A percentile compares a stretch with the other conserved stretches of the same genome.
Conservation (phyloP, 208 protist species). For the Strigomonas oncopelti region DNA sequence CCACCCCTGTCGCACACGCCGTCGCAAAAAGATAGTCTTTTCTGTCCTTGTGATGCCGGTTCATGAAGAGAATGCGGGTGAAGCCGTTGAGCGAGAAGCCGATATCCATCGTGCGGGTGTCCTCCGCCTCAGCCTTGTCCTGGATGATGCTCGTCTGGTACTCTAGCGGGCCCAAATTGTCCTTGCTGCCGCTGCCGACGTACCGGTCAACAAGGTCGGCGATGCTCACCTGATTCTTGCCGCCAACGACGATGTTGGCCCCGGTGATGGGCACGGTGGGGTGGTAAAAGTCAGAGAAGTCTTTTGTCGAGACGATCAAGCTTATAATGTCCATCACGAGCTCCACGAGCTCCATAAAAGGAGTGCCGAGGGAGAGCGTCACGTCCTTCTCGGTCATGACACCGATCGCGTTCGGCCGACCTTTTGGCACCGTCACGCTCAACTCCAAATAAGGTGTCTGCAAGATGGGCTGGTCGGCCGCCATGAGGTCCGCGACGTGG, state of each 20-base stretch:
- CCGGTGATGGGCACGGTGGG: not conserved
- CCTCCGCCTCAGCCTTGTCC: slow-evolving; percentile 25
- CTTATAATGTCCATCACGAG: slow-evolving; percentile 76
- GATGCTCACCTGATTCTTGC: not conserved
- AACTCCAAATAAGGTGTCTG: slow-evolving; percentile 2
- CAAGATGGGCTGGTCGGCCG: slow-evolving; percentile 47
- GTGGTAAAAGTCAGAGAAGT: slow-evolving; percentile 6
- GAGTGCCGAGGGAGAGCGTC: slow-evolving; percentile 56
- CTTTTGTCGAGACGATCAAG: slow-evolving; percentile 28
- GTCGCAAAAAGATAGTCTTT: slow-evolving; percentile 55
- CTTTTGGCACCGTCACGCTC: slow-evolving; percentile 19
- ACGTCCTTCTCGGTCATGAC: slow-evolving; percentile 32
- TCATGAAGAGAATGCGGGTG: slow-evolving; percentile 51
- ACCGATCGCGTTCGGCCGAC: slow-evolving; percentile 35
- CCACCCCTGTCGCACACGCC: slow-evolving; percentile 38
- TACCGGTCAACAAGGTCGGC: not conserved
- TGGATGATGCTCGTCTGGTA: slow-evolving; percentile 32
- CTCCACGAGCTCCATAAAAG: slow-evolving; percentile 77
- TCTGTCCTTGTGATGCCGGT: slow-evolving; percentile 31
- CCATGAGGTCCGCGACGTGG: slow-evolving; percentile 39
- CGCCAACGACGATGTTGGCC: not conserved
- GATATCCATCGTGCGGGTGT: slow-evolving; percentile 56
- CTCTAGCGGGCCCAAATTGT: slow-evolving; percentile 15
- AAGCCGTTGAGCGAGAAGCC: slow-evolving; percentile 55
- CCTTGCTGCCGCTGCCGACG: not conserved